Conservation (phyloP, 1,284 basidiomycete genomes). For the Pseudozyma pruni region DNA sequence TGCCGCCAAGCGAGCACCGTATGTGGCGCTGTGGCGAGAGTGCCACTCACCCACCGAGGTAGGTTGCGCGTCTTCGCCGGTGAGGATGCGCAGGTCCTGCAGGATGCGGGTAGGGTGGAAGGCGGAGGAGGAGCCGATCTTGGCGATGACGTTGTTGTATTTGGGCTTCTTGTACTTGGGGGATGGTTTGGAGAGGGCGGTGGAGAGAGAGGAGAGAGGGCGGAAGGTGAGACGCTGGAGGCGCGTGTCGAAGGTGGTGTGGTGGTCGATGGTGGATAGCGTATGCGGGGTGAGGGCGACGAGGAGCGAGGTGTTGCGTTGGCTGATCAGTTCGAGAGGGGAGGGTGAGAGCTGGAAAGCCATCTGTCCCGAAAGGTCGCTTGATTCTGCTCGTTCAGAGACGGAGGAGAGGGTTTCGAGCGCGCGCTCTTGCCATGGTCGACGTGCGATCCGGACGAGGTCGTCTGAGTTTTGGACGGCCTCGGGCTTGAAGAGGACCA, state of each 20-base stretch:
- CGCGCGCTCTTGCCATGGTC: neutral
- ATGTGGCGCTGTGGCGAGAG: conserved; percentile 46
- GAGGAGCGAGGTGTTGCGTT: neutral
- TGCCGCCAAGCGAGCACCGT: conserved; percentile 37
- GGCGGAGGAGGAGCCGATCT: conserved; percentile 23
- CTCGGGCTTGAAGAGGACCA: conserved; percentile 30
- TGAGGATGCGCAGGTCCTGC: conserved; percentile 41
- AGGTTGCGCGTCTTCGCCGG: conserved; percentile 38
- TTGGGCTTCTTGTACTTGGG: conserved; percentile 26
- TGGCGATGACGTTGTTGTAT: conserved; percentile 33
- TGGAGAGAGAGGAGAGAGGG: neutral
- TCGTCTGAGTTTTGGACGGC: too few relatives aligned
- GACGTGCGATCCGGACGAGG: too few relatives aligned
- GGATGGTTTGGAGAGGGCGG: conserved; percentile 15
- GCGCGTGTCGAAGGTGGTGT: conserved; percentile 29
- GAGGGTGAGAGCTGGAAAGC: conserved; percentile 4
- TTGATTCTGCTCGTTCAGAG: too few relatives aligned
- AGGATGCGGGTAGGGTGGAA: conserved; percentile 21
- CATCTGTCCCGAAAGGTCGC: conserved; percentile 9
- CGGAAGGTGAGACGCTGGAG: conserved; percentile 23
- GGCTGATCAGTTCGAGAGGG: neutral
- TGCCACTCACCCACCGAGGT: conserved; percentile 25
- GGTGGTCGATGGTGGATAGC: conserved; percentile 18
- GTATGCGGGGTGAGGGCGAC: neutral
- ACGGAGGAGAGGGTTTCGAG: conserved; percentile 1